These are phyloP conservation scores for Cronartium quercuum DNA, from an alignment of 1,284 basidiomycete genomes.

Conservation along the genomic window DNA sequence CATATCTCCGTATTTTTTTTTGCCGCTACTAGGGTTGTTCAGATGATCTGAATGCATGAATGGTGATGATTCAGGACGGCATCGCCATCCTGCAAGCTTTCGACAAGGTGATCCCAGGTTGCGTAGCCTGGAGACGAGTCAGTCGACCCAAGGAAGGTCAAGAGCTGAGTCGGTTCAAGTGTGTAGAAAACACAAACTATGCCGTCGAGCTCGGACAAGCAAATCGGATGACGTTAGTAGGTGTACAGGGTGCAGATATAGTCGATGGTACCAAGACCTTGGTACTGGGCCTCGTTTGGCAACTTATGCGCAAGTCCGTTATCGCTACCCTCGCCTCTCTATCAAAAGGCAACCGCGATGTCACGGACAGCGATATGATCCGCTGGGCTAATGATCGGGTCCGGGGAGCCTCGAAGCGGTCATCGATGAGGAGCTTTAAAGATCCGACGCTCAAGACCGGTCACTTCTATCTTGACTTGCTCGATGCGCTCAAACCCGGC, in stretches of 20 bases:
- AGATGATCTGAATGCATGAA: not conserved
- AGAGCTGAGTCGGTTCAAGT: constrained; percentile 48
- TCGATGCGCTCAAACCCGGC: constrained; percentile 84
- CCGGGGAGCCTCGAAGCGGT: constrained; percentile 63
- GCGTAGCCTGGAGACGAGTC: constrained; percentile 47
- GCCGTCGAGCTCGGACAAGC: constrained; percentile 49
- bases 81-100: constrained; percentile 49
- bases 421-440: constrained; percentile 80
- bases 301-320: constrained; percentile 64
- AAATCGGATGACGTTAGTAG: constrained; percentile 49
- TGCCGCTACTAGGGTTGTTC: not conserved
- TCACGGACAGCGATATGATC: constrained; percentile 88
- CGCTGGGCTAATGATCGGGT: constrained; percentile 92
- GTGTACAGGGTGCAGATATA: constrained; percentile 50
- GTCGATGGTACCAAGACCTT: constrained; percentile 50
- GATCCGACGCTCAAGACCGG: constrained; percentile 85
- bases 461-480: constrained; percentile 85
- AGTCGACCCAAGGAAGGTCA: constrained; percentile 48
- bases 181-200: constrained; percentile 50
- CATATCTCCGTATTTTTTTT: not conserved
- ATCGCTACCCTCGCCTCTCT: constrained; percentile 79
- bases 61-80: constrained; percentile 42
- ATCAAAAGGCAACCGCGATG: constrained; percentile 65
- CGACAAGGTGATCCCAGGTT: constrained; percentile 49
- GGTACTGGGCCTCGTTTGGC: constrained; percentile 50